phyloP scores from a whole-genome alignment of 768 basidiomycete species.

The Russula brevipes region DNA sequence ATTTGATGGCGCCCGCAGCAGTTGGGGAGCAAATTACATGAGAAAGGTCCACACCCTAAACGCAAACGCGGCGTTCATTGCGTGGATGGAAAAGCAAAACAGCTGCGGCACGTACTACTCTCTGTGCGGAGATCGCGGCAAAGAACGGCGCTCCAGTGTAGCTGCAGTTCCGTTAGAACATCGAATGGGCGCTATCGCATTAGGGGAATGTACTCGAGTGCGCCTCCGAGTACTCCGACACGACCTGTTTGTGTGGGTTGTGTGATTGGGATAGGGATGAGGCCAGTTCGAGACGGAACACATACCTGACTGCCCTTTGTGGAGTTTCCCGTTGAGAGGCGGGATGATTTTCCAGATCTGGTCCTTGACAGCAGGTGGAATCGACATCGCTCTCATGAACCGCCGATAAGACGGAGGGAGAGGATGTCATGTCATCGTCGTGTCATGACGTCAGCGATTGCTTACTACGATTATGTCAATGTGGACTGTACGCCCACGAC shows the following conservation, averaged over 20 bases:
- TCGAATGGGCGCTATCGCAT: background rate
- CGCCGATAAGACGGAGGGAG: too few relatives aligned
- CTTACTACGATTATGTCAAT: too few relatives aligned
- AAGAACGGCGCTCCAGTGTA: constrained; percentile 98
- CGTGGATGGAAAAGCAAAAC: background rate
- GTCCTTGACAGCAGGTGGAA: constrained; percentile 55
- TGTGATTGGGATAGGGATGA: background rate
- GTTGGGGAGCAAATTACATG: constrained; percentile 96
- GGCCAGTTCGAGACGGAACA: constrained; percentile 5
- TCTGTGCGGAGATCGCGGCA: constrained; percentile 83
- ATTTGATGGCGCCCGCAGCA: constrained; percentile 91
- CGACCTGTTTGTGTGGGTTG: constrained; percentile 47
- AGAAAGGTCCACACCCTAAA: constrained; percentile 85
- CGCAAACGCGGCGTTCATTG: background rate
- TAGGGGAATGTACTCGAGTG: constrained; percentile 67
- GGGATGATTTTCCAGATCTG: constrained; percentile 84
- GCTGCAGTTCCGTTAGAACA: constrained; percentile 38
- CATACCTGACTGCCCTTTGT: constrained; percentile 92
- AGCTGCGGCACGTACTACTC: constrained; percentile 53
- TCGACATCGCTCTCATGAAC: constrained; percentile 43
- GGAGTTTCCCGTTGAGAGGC: constrained; percentile 79
- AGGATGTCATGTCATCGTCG: too few relatives aligned
- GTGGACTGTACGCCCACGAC: too few relatives aligned
- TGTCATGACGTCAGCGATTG: background rate
- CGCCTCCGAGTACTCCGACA: constrained; percentile 91